Evolutionary conservation across 2,329 filamentous ascomycete genomes (phyloP).

Genomic region (Monosporascus sp.): DNA sequence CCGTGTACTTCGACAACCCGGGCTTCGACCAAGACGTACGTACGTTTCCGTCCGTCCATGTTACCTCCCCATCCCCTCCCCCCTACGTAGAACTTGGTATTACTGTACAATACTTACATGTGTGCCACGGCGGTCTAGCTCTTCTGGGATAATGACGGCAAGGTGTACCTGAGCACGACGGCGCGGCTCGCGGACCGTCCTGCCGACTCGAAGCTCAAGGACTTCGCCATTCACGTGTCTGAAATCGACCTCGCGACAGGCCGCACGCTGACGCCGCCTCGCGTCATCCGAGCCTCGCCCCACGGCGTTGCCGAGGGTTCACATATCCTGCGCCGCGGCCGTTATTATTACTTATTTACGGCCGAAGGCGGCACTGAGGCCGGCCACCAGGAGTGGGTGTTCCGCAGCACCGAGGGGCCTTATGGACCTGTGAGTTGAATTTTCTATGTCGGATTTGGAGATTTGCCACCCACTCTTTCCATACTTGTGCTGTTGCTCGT

Average conservation of each 20-base stretch:
- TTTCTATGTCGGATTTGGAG: neutral
- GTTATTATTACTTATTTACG: slow-evolving; percentile 34
- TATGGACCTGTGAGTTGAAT: slow-evolving; percentile 30
- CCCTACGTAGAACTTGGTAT: neutral
- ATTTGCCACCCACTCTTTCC: too few relatives aligned
- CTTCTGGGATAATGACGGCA: slow-evolving; percentile 40
- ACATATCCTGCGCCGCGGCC: slow-evolving; percentile 30
- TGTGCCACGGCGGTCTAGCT: slow-evolving; percentile 11
- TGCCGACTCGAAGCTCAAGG: slow-evolving; percentile 35
- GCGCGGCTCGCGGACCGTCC: slow-evolving; percentile 30
- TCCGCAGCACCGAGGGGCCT: slow-evolving; percentile 36
- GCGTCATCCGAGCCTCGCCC: slow-evolving; percentile 30
- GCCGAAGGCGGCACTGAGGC: slow-evolving; percentile 38
- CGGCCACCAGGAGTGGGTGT: slow-evolving; percentile 48
- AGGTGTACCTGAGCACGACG: slow-evolving; percentile 43
- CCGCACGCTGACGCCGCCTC: slow-evolving; percentile 30
- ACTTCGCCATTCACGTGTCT: slow-evolving; percentile 45
- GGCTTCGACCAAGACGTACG: slow-evolving; percentile 49
- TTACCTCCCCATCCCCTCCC: neutral
- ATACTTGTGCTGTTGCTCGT: too few relatives aligned
- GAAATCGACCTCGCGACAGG: slow-evolving; percentile 38
- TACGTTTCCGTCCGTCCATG: neutral
- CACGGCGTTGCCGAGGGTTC: slow-evolving; percentile 38
- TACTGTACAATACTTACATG: neutral
- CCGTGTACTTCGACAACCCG: slow-evolving; percentile 47